These are phyloP conservation scores for Aeminium ludgeri DNA, from an alignment of 495 filamentous ascomycete genomes.

Conservation along the genomic window DNA sequence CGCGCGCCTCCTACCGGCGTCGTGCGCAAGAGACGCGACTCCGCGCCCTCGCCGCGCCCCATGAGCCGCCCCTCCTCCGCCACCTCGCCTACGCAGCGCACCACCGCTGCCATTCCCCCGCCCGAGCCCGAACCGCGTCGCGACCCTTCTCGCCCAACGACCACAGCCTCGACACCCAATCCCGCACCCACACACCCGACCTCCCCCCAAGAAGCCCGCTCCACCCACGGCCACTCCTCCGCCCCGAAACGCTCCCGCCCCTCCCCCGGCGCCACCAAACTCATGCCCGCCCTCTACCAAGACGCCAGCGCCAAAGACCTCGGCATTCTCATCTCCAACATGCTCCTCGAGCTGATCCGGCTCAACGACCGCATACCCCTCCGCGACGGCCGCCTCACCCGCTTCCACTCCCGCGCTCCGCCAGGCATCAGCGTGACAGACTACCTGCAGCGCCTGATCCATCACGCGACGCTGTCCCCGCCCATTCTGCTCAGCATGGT, in stretches of 20 bases:
- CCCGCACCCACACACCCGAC: background rate
- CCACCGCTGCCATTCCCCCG: background rate
- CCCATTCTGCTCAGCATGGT: conserved; percentile 98
- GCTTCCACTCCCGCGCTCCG: conserved; percentile 90
- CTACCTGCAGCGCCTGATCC: conserved; percentile 80
- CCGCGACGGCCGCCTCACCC: conserved; percentile 64
- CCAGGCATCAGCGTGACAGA: conserved; percentile 86
- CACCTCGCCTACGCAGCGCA: conserved; percentile 1
- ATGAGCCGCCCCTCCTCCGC: conserved; percentile 4
- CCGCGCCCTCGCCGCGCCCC: background rate
- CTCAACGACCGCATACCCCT: conserved; percentile 83
- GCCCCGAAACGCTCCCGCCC: conserved; percentile 20
- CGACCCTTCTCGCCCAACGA: background rate
- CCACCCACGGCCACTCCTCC: conserved; percentile 10
- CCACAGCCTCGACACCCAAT: background rate
- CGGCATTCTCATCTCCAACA: conserved; percentile 78
- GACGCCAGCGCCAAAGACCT: conserved; percentile 63
- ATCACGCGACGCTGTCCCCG: conserved; percentile 82
- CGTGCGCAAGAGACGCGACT: too few species aligned
- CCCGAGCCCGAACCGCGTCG: conserved; percentile 7
- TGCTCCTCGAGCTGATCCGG: conserved; percentile 85
- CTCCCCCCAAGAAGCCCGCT: conserved; percentile 12
- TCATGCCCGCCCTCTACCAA: conserved; percentile 64
- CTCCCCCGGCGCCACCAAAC: conserved; percentile 29
- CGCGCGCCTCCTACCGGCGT: background rate